Base-by-base conservation (phyloP, 2,329 filamentous ascomycete genomes). In the Xylaria sp. region DNA sequence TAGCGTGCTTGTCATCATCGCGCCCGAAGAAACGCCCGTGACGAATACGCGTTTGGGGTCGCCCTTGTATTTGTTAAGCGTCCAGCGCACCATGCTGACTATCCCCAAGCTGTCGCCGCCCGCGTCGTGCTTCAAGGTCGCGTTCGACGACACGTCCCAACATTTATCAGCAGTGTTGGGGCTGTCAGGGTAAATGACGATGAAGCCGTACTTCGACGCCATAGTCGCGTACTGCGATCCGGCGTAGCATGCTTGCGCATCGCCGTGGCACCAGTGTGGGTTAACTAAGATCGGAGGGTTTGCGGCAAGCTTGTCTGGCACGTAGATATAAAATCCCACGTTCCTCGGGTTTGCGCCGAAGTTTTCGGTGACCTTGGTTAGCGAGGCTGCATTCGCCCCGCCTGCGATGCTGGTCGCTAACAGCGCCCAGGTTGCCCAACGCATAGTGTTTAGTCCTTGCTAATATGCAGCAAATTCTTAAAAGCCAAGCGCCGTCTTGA, bases 181-280 rank as follows among this genome's bases (percentile, higher is more conserved):
- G 57, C 73, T 74, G 52, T 77, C 73, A 3, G 75, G 75, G 57
- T 77, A 77, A 66, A 77, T 75, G 32, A 74, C 73, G 52, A 77
- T 73, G 67, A 77, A 77, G 34, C 75, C 87, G 62, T 87, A 81
- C 53, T 80, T 74, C 67, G 85, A 83, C 6, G 87, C 85, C 12
- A 87, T 79, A 1, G 80, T 79, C 23, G 85, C 84, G 76, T 86
- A 90, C 13, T 85, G 84, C 6, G 84, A 85, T 36, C 80, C 81
- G 4, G 74, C 76, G 76, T 84, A 86, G 72, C 83, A 84, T 2
- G 82, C 82, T 41, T 80, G 76, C 2, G 84, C 87, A 2, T 82
- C 83, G 30, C 87, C 87, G 56, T 82, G 81, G 78, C 88, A 90
- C 81, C 84, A 88, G 79, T 89, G 84, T 41, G 84, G 83, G 67